phyloP scores from a whole-genome alignment of 805 yeast species.

The Saturnispora mendoncae region DNA sequence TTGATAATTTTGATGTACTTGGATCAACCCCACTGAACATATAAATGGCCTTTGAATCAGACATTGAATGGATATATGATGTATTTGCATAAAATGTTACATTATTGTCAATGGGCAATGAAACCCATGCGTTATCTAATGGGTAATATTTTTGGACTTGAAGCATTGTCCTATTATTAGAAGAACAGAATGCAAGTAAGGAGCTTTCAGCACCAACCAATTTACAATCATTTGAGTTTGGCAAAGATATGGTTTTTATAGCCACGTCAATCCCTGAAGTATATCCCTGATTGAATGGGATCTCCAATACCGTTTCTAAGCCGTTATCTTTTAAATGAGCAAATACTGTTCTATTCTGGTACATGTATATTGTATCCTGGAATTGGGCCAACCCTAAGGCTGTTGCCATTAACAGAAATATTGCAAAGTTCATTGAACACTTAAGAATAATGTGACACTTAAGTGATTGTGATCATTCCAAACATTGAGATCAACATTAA shows the following conservation, averaged over 20 bases:
- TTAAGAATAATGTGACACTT: too few relatives aligned
- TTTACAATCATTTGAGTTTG: constrained; percentile 16
- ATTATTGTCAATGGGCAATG: constrained; percentile 12
- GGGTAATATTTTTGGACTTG: constrained; percentile 12
- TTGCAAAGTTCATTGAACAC: background rate
- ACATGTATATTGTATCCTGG: constrained; percentile 26
- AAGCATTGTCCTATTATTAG: background rate
- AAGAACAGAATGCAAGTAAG: constrained; percentile 23
- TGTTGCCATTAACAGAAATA: background rate
- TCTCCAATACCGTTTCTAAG: constrained; percentile 17
- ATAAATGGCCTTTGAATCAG: constrained; percentile 34
- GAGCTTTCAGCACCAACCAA: constrained; percentile 15
- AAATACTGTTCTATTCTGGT: constrained; percentile 24
- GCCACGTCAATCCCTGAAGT: constrained; percentile 16
- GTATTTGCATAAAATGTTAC: constrained; percentile 26
- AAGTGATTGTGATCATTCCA: too few relatives aligned
- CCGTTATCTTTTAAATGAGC: constrained; percentile 7
- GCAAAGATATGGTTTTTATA: constrained; percentile 15
- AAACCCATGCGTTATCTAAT: constrained; percentile 17
- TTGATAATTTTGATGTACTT: constrained; percentile 24
- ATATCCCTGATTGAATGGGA: constrained; percentile 23
- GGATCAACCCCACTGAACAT: constrained; percentile 44
- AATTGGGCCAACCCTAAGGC: background rate
- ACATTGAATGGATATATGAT: constrained; percentile 34
- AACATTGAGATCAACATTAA: background rate